A percentile compares a stretch with the other conserved stretches of the same genome.
phyloP scores from a whole-genome alignment of 1,139 yeast genomes.

The Yamadazyma membranifaciens region DNA sequence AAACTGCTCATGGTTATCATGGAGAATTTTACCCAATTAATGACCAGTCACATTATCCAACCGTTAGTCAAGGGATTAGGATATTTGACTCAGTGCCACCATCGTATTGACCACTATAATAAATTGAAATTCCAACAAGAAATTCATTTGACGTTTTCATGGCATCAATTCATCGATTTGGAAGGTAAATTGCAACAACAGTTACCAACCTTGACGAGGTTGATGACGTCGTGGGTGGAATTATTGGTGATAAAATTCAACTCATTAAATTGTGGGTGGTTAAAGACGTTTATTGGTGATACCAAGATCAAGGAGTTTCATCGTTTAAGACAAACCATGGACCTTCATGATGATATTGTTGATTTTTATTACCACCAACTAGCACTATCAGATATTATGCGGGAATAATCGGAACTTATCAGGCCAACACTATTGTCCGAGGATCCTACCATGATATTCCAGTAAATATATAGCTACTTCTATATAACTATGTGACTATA shows the following conservation, averaged over 20 bases:
- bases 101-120: not conserved
- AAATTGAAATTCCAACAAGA: not conserved
- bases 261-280: conserved; percentile 7
- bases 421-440: too few relatives aligned
- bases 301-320: conserved; percentile 12
- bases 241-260: not conserved
- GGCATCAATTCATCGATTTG: not conserved
- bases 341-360: conserved; percentile 12
- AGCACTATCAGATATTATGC: not conserved
- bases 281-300: conserved; percentile 13
- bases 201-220: not conserved
- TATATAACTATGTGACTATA: too few relatives aligned
- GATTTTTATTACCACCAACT: conserved; percentile 4
- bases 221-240: not conserved
- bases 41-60: not conserved
- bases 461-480: too few relatives aligned
- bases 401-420: not conserved
- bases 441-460: too few relatives aligned
- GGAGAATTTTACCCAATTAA: conserved; percentile 1
- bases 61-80: not conserved
- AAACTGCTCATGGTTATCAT: conserved; percentile 8
- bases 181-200: not conserved
- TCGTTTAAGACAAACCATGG: conserved; percentile 6
- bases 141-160: not conserved
- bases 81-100: not conserved